phyloP scores from a whole-genome alignment of 2,329 filamentous ascomycete genomes.

The Penicillium rolfsii region DNA sequence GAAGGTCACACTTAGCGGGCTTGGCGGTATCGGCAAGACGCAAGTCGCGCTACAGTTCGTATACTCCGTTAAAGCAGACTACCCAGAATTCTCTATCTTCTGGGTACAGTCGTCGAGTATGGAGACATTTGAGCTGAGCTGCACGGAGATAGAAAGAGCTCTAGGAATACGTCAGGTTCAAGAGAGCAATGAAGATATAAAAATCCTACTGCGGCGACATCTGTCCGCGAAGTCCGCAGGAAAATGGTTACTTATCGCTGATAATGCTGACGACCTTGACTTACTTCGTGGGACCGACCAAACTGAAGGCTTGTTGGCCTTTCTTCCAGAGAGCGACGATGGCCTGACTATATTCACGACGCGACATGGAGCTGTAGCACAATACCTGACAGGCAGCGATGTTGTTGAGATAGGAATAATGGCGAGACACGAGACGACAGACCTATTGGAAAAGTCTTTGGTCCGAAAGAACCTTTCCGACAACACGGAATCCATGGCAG shows the following conservation, averaged over 20 bases:
- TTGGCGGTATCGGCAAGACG: constrained; percentile 2
- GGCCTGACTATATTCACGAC: constrained; percentile 32
- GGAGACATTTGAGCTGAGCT: not conserved
- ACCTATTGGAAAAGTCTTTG: not conserved
- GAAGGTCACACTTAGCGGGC: not conserved
- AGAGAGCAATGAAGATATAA: constrained; percentile 4
- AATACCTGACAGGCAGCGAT: constrained; percentile 11
- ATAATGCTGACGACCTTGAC: constrained; percentile 30
- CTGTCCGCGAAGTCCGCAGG: constrained; percentile 14
- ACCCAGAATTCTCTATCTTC: not conserved
- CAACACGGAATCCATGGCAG: not conserved
- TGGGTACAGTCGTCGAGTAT: not conserved
- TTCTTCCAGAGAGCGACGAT: constrained; percentile 21
- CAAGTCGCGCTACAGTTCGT: not conserved
- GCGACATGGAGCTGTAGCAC: constrained; percentile 15
- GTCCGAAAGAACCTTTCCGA: constrained; percentile 7
- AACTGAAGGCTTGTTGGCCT: constrained; percentile 4
- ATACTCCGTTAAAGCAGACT: not conserved
- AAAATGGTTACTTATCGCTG: constrained; percentile 28
- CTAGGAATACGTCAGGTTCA: not conserved
- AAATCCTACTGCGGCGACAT: constrained; percentile 6
- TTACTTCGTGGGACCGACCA: constrained; percentile 12
- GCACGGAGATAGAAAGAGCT: not conserved
- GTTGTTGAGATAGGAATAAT: constrained; percentile 27
- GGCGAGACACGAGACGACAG: constrained; percentile 14